Evolutionary conservation across 345 rosid species (phyloP).

Genomic region (rapeseed (Brassica napus)): Da-Ae NC_063436.1:31123001-31123500

Average conservation of each 20-base stretch:
- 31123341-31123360: background rate
- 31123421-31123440: slow-evolving; percentile 1
- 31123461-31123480: background rate
- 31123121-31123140: background rate
- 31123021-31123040: background rate
- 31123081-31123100: slow-evolving; percentile 30
- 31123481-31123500: background rate
- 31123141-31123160: background rate
- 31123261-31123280: background rate
- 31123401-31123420: background rate
- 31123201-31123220: slow-evolving; percentile 2
- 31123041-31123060: background rate
- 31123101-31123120: background rate
- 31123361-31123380: background rate
- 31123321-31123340: background rate
- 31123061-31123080: background rate
- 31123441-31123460: background rate
- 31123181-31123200: slow-evolving; percentile 1
- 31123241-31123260: background rate
- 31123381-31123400: background rate
- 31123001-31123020: background rate
- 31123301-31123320: background rate
- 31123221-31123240: background rate
- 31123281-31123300: background rate
- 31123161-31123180: background rate